Evolutionary conservation across 176 grass and related monocot species (phyloP), one percentile per base, ranked within the genome.

Genomic region (Poa pratensis): DNA sequence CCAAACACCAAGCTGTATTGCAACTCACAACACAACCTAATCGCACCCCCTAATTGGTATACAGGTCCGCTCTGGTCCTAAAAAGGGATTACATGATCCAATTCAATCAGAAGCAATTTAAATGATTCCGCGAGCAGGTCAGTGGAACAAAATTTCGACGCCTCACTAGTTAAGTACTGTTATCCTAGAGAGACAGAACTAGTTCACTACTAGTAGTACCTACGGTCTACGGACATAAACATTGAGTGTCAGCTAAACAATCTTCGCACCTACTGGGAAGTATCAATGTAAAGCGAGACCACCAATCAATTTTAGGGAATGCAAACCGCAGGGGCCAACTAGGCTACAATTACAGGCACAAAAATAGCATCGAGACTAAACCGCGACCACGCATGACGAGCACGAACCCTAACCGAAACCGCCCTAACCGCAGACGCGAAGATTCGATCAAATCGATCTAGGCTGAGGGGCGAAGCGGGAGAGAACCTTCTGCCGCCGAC

Each of bases 401-500:
- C 35, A 40, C 24, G 27, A 87, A 83, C 80, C 80, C 82, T 82
- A 82, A 17, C 50, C 16, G 30, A 66, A 79, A 69, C 60, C 4
- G 40, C 50, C 74, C 28, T 79, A 79, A 53, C 4, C 19, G 45
- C 43, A 26, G 9, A 26, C 23, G 32, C 60, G 40, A 12, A 13
- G 23, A 58, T 12, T 12, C 45, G 45, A 11, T 10, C 2, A 13
- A 46, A 42, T 61, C 69, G 24, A 69, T 37, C 78, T 23, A 80
- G 1, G 28, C 17, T 9, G 20, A 48, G 49, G 40, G 17, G 9
- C 54, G 69, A 9, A 3, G 18, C 0, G 37, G 7, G 40, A 9
- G 42, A 22, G 26, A 75, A 95, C 96, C 87, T 97, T 58, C 79
- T 90, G 64, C 73, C 61, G 1, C 83, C 72, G 57, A 95, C 84